These are phyloP conservation scores for Adiantum capillusveneris DNA, from an alignment of 75 land plant genomes.

Conservation along the genomic window DNA sequence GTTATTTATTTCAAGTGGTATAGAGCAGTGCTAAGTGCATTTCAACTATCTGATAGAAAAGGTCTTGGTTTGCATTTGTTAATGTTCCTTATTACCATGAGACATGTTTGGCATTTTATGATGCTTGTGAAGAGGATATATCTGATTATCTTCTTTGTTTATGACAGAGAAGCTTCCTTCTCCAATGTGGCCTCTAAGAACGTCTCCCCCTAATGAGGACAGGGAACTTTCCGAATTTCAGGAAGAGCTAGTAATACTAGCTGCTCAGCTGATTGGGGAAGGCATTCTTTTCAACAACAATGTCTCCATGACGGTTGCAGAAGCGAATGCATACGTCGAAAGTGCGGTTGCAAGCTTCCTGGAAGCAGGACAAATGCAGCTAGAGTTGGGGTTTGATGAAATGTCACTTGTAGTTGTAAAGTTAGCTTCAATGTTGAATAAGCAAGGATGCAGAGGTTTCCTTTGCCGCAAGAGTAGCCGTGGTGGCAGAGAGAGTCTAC, in stretches of 20 bases:
- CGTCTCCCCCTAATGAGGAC: conserved; percentile 57
- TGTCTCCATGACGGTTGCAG: conserved; percentile 56
- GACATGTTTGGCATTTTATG: no score
- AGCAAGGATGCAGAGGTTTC: no score
- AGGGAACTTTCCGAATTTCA: conserved; percentile 68
- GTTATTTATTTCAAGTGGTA: no score
- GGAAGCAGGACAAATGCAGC: conserved; percentile 69
- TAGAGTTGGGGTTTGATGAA: conserved; percentile 73
- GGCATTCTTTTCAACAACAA: conserved; percentile 42
- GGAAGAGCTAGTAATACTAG: conserved; percentile 76
- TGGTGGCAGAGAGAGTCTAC: no score
- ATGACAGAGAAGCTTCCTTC: conserved; percentile 56
- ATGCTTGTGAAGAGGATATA: no score
- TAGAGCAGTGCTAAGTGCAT: no score
- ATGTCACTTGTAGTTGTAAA: conserved; percentile 57
- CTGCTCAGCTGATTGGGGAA: conserved; percentile 76
- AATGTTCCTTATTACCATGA: no score
- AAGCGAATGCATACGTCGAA: conserved; percentile 64
- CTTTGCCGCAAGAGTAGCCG: no score
- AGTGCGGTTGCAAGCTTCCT: conserved; percentile 71
- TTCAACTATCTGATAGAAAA: no score
- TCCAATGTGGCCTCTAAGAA: conserved; percentile 48
- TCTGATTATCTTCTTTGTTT: no score
- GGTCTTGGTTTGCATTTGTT: no score
- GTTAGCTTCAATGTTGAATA: not conserved